A percentile compares a stretch with the other conserved stretches of the same genome.
These are phyloP conservation scores for Ceratocystis destructans DNA, from an alignment of 2,329 filamentous ascomycete species.

Conservation along the genomic window DNA sequence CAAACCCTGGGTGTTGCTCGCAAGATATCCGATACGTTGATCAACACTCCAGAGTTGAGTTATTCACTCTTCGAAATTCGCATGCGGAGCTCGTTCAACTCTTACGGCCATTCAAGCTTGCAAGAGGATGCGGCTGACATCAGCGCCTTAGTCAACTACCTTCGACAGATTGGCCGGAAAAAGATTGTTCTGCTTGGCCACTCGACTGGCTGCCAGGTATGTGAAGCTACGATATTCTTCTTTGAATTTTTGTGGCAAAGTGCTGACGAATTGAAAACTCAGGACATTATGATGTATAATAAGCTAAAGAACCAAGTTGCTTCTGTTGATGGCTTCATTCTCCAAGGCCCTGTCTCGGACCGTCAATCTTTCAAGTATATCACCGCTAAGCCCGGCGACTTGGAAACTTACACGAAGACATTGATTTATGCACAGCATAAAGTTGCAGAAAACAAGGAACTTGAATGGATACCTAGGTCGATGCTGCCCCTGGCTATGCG, in stretches of 20 bases:
- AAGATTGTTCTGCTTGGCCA: conserved; percentile 45
- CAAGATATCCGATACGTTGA: conserved; percentile 33
- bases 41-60: conserved; percentile 27
- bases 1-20: conserved; percentile 48
- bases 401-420: conserved; percentile 32
- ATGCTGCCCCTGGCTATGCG: conserved; percentile 30
- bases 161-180: conserved; percentile 36
- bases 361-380: conserved; percentile 44
- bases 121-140: conserved; percentile 41
- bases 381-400: conserved; percentile 26
- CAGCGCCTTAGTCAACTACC: conserved; percentile 38
- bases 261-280: neutral
- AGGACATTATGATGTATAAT: conserved; percentile 46
- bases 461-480: conserved; percentile 41
- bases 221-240: neutral
- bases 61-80: conserved; percentile 46
- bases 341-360: conserved; percentile 71
- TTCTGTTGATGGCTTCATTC: conserved; percentile 58
- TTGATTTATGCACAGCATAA: conserved; percentile 39
- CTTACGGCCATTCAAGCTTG: conserved; percentile 38
- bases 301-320: conserved; percentile 31
- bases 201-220: conserved; percentile 44
- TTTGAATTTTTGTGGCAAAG: neutral
- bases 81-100: conserved; percentile 40
- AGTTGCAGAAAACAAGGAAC: conserved; percentile 39